A percentile compares a stretch with the other conserved stretches of the same genome.
Conservation (phyloP, 2,329 filamentous ascomycete genomes). For the Cercospora brassicicola region DNA sequence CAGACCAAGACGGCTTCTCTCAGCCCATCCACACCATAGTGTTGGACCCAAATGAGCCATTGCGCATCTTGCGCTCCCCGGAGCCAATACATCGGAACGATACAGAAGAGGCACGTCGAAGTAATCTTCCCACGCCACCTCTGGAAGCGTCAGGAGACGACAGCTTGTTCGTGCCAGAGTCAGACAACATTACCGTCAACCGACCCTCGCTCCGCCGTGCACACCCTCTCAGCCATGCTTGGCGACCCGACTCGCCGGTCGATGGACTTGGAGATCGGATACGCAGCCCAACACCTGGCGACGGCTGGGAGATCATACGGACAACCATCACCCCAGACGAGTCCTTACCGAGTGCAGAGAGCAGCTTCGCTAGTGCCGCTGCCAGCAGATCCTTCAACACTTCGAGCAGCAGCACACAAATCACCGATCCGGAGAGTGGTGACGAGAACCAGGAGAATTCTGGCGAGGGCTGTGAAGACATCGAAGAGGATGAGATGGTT, state of each 20-base stretch:
- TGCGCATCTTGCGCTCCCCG: slow-evolving; percentile 25
- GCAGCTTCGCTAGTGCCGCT: slow-evolving; percentile 75
- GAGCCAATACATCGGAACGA: slow-evolving; percentile 15
- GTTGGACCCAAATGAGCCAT: slow-evolving; percentile 18
- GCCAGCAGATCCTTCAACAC: slow-evolving; percentile 53
- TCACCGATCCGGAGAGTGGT: slow-evolving; percentile 35
- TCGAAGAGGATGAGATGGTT: slow-evolving; percentile 43
- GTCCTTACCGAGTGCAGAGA: slow-evolving; percentile 74
- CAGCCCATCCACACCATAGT: slow-evolving; percentile 15
- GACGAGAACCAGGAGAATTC: slow-evolving; percentile 39
- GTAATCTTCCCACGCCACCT: slow-evolving; percentile 26
- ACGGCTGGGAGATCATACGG: slow-evolving; percentile 76
- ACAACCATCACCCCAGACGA: slow-evolving; percentile 79
- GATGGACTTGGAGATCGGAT: slow-evolving; percentile 83
- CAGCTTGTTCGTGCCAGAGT: slow-evolving; percentile 25
- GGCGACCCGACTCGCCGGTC: slow-evolving; percentile 41
- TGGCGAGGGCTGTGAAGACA: slow-evolving; percentile 45
- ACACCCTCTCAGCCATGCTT: slow-evolving; percentile 36
- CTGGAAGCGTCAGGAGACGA: slow-evolving; percentile 27
- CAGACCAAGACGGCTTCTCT: slow-evolving; percentile 4
- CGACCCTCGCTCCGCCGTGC: slow-evolving; percentile 17
- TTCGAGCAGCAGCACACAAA: slow-evolving; percentile 34
- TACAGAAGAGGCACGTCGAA: slow-evolving; percentile 13
- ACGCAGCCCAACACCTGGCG: slow-evolving; percentile 70
- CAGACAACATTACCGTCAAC: slow-evolving; percentile 10